Evolutionary conservation across 164 flowering plant species (phyloP), one percentile per base, ranked within the genome.

Genomic region (Vitis rotundifolia): DNA sequence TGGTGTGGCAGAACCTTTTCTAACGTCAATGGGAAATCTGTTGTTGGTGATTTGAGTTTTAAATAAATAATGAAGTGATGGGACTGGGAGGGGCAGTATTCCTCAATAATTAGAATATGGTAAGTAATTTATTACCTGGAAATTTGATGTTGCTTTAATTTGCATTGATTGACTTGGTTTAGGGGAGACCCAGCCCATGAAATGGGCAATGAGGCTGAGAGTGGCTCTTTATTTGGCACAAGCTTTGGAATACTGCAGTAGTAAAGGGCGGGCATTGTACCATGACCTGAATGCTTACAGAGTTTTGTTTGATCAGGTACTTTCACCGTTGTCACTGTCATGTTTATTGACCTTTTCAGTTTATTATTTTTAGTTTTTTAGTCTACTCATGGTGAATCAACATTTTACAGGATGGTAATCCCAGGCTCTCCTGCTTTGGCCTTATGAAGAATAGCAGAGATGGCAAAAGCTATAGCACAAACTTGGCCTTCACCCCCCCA

Each of bases 401-500:
- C 15, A 12, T 47, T 50, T 74, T 48, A 49, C 82, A 85, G 89
- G 85, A 83, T 63, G 84, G 85, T 55, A 79, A 80, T 74, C 85
- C 89, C 15, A 78, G 89, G 68, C 84, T 85, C 44, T 85, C 89
- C 13, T 81, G 84, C 81, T 85, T 85, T 75, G 89, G 89, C 58
- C 77, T 85, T 11, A 85, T 85, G 89, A 85, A 85, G 73, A 85
- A 85, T 65, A 85, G 89, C 67, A 77, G 87, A 77, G 89, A 85
- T 78, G 89, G 89, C 16, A 85, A 80, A 71, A 85, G 89, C 73
- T 85, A 85, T 68, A 85, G 89, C 49, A 85, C 89, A 9, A 85
- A 85, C 75, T 70, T 85, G 76, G 87, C 89, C 49, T 85, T 83
- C 75, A 85, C 89, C 1, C 87, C 87, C 5, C 87, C 87, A 2